Conservation (phyloP, 179 eudicot species). For the Beta lomatogona region DNA sequence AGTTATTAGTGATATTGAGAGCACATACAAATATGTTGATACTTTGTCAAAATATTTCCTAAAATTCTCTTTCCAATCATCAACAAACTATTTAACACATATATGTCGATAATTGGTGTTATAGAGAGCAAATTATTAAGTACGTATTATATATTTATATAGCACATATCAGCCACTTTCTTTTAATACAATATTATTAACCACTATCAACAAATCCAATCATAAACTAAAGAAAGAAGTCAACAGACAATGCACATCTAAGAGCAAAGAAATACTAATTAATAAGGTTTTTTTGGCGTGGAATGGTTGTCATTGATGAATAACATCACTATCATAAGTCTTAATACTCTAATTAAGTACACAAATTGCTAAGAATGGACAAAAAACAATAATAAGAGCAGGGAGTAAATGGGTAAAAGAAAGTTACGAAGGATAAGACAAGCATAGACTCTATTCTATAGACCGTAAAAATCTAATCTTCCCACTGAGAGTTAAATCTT, state of each 20-base stretch:
- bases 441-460: not conserved
- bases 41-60: no score
- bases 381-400: not conserved
- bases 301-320: constrained; percentile 9
- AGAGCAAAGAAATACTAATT: not conserved
- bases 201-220: not conserved
- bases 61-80: no score
- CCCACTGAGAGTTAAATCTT: not conserved
- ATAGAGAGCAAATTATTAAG: no score
- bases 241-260: constrained; percentile 5
- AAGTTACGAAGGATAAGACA: constrained; percentile 17
- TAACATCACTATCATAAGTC: not conserved
- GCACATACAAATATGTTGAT: no score
- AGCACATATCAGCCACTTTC: no score
- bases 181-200: not conserved
- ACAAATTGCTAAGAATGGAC: not conserved
- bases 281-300: not conserved
- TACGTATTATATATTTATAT: no score
- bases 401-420: not conserved
- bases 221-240: no score
- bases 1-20: no score
- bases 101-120: no score
- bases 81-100: no score
- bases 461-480: not conserved
- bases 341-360: not conserved